Base-by-base conservation (phyloP, 495 filamentous ascomycete genomes). In the Hypoxylon fragiforme region DNA sequence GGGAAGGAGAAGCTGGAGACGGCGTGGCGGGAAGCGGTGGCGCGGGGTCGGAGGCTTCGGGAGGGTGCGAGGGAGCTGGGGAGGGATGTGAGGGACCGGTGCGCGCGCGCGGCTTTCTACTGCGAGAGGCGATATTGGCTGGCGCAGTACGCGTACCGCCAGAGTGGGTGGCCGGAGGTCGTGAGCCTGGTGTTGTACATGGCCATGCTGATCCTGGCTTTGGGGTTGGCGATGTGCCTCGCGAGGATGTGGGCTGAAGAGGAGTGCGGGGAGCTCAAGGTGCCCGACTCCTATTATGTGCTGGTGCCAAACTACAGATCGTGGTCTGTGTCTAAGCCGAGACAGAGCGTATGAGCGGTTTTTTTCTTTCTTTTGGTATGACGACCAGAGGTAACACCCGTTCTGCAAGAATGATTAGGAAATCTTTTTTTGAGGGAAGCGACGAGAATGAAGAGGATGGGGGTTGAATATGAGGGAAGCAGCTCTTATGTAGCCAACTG, bases 61-160 rank as follows among this genome's bases (percentile, higher is more conserved):
- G 12, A 12, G n/a, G 7, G 5, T 3, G 31, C n/a, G 3, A 21
- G 4, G 14, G 21, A 2, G 8, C 8, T 9, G 0, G 21, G 8
- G 11, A 7, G 3, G 21, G 16, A 4, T n/a, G 57, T 3, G 13
- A 22, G 34, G 13, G 9, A 30, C 13, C 9, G 21, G 3, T 43
- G 48, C 40, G 5, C 1, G 19, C 12, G 13, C n/a, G 41, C 19
- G 7, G 28, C 30, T 6, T 42, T 51, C 14, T 18, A 0, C 0
- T 32, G 18, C 30, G 48, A 52, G 2, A 28, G 48, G 18, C 15
- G 14, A 42, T 47, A 52, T 19, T 59, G 55, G 51, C 26, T 35
- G 8, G 14, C 11, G 9, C 4, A 12, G 19, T 44, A 22, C 1
- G 38, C 32, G 22, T 60, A 60, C 45, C 40, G 21, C 0, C 19